Conservation (phyloP, 306 rosid species). For the Medicago ruthenica region DNA sequence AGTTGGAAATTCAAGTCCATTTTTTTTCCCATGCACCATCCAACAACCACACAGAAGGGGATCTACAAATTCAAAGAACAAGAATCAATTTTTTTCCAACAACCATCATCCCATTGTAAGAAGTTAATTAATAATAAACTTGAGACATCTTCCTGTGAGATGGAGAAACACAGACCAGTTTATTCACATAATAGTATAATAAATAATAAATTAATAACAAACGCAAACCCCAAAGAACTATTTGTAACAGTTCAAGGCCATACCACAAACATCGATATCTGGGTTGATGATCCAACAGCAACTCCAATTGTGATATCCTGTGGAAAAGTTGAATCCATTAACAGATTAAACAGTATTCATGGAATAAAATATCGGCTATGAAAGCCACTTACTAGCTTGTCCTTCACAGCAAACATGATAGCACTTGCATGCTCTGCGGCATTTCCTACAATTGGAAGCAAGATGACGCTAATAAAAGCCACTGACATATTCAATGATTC, state of each 20-base stretch:
- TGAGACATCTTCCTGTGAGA: conserved; percentile 21
- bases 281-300: conserved; percentile 93
- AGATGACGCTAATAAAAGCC: conserved; percentile 89
- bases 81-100: conserved; percentile 17
- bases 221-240: conserved; percentile 17
- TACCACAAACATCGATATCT: conserved; percentile 97
- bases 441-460: conserved; percentile 87
- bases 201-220: background rate
- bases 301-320: conserved; percentile 95
- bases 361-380: conserved; percentile 33
- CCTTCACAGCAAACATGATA: conserved; percentile 94
- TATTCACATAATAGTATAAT: background rate
- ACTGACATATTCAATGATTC: conserved; percentile 75
- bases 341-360: conserved; percentile 32
- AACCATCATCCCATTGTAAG: conserved; percentile 1
- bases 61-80: conserved; percentile 57
- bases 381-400: conserved; percentile 84
- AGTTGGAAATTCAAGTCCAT: conserved; percentile 98
- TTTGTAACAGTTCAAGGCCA: conserved; percentile 46
- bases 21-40: conserved; percentile 90
- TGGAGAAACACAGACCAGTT: conserved; percentile 28
- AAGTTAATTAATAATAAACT: conserved; percentile 11
- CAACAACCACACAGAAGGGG: conserved; percentile 94
- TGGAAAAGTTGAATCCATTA: conserved; percentile 45
- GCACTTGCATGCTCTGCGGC: conserved; percentile 85